Conservation (phyloP, 2,329 filamentous ascomycete species). For the Cladobotryum mycophilum region DNA sequence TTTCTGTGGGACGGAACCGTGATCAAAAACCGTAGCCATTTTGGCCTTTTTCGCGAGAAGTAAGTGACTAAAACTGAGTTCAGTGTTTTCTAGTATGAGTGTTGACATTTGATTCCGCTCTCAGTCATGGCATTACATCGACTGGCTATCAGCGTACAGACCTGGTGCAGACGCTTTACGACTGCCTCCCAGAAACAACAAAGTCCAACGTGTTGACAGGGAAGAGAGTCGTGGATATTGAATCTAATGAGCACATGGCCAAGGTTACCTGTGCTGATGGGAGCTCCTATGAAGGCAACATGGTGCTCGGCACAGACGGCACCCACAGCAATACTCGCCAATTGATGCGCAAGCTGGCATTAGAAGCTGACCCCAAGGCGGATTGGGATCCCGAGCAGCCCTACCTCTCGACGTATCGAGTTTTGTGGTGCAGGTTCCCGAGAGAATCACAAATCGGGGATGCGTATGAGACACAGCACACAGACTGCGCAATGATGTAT, state of each 20-base stretch:
- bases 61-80: conserved; percentile 18
- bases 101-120: too few species aligned
- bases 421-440: conserved; percentile 29
- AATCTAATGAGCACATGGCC: conserved; percentile 18
- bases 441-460: conserved; percentile 15
- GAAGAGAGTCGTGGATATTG: conserved; percentile 20
- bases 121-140: conserved; percentile 20
- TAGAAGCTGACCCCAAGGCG: conserved; percentile 9
- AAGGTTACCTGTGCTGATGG: conserved; percentile 28
- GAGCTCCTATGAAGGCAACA: conserved; percentile 23
- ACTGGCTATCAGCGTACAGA: conserved; percentile 30
- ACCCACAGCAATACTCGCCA: conserved; percentile 31
- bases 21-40: too few species aligned
- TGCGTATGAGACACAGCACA: conserved; percentile 26
- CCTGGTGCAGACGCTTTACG: conserved; percentile 27
- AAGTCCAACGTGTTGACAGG: conserved; percentile 23
- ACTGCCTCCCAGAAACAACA: conserved; percentile 19
- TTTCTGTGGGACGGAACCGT: too few species aligned
- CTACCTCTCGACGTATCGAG: conserved; percentile 27
- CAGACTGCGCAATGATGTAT: conserved; percentile 21
- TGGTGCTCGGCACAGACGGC: conserved; percentile 38
- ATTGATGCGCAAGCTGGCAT: conserved; percentile 28
- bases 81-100: not conserved
- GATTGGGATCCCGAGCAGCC: conserved; percentile 22
- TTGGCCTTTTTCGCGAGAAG: conserved; percentile 13